These are phyloP conservation scores for Scutellaria minor DNA, from an alignment of 257 asterid genomes.

Conservation along the genomic window DNA sequence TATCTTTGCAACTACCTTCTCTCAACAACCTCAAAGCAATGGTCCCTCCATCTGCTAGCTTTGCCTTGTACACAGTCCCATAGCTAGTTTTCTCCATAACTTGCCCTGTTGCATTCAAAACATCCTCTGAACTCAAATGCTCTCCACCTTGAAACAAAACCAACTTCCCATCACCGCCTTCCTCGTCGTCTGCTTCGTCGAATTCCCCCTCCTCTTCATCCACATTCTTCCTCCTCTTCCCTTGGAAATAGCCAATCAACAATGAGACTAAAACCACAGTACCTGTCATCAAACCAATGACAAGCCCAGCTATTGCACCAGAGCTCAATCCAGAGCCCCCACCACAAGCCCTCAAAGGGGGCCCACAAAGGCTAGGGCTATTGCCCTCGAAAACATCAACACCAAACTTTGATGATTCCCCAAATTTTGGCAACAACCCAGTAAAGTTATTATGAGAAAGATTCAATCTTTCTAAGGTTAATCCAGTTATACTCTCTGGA, in stretches of 20 bases:
- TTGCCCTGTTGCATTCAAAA: conserved; percentile 94
- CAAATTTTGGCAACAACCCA: conserved; percentile 83
- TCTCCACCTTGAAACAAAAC: conserved; percentile 95
- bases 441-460: conserved; percentile 90
- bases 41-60: conserved; percentile 91
- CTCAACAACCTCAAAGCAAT: conserved; percentile 90
- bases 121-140: conserved; percentile 88
- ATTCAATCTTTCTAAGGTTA: conserved; percentile 75
- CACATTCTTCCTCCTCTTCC: conserved; percentile 64
- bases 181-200: conserved; percentile 74
- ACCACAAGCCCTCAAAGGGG: conserved; percentile 65
- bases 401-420: conserved; percentile 67
- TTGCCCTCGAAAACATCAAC: conserved; percentile 81
- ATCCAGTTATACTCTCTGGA: conserved; percentile 56
- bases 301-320: conserved; percentile 92
- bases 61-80: conserved; percentile 95
- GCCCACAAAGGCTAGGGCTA: conserved; percentile 79
- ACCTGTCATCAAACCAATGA: conserved; percentile 87
- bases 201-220: conserved; percentile 73
- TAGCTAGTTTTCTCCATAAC: conserved; percentile 94
- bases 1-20: conserved; percentile 88
- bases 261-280: conserved; percentile 78
- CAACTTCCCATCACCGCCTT: conserved; percentile 73
- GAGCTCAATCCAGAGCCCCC: conserved; percentile 74
- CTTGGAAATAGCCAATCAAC: conserved; percentile 86